Evolutionary conservation across 495 filamentous ascomycete species (phyloP).

Genomic region (Penicillium atrosanguineum): DNA sequence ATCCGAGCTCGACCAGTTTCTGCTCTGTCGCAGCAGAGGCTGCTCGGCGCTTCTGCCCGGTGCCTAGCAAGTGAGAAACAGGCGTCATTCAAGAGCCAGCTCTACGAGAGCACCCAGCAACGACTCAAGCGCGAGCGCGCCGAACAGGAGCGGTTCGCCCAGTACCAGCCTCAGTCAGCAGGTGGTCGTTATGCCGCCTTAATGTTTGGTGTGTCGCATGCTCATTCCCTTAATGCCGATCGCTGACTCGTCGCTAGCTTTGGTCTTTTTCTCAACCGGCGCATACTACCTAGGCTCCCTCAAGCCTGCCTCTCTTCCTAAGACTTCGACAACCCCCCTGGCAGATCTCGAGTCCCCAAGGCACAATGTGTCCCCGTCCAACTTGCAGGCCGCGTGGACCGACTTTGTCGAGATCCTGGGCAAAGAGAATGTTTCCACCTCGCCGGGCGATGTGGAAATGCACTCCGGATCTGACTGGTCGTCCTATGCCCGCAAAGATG

Average conservation of each 20-base stretch:
- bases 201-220: conserved; percentile 56
- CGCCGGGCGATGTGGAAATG: conserved; percentile 58
- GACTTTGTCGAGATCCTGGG: conserved; percentile 87
- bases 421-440: conserved; percentile 77
- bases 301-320: conserved; percentile 55
- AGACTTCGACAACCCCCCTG: conserved; percentile 72
- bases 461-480: conserved; percentile 91
- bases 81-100: conserved; percentile 74
- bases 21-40: conserved; percentile 16
- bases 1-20: conserved; percentile 13
- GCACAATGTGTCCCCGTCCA: conserved; percentile 69
- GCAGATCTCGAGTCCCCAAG: conserved; percentile 54
- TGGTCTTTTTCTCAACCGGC: conserved; percentile 58
- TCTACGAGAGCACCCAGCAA: conserved; percentile 78
- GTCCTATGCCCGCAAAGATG: conserved; percentile 60
- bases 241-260: conserved; percentile 28
- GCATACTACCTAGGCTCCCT: conserved; percentile 72
- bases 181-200: conserved; percentile 57
- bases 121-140: conserved; percentile 72
- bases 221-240: neutral
- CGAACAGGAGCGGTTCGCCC: conserved; percentile 64
- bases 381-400: conserved; percentile 89
- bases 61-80: conserved; percentile 26
- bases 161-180: conserved; percentile 50
- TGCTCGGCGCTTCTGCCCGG: conserved; percentile 22